phyloP scores from a whole-genome alignment of 2,329 filamentous ascomycete genomes.

The Aureobasidium musti region DNA sequence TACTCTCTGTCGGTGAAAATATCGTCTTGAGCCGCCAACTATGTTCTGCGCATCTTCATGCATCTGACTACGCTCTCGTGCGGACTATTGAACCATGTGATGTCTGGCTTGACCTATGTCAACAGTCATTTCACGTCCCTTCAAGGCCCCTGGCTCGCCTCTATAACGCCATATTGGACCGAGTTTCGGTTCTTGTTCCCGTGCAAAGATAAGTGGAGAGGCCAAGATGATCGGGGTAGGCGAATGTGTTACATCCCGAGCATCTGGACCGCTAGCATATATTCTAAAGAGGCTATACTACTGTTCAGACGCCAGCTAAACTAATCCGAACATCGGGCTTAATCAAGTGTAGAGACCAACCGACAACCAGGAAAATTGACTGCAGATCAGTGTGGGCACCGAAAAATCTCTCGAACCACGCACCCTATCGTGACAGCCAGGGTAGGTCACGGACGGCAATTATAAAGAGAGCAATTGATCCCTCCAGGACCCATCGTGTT shows the following conservation, averaged over 20 bases:
- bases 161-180: conserved; percentile 24
- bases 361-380: background rate
- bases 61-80: background rate
- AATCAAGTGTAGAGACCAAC: background rate
- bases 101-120: background rate
- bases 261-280: conserved; percentile 19
- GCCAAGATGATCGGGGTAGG: conserved; percentile 2
- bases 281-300: conserved; percentile 17
- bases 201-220: conserved; percentile 5
- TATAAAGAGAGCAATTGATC: conserved; percentile 3
- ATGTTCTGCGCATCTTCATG: background rate
- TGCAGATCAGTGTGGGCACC: conserved; percentile 8
- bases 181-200: conserved; percentile 5
- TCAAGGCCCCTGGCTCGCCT: background rate
- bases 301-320: background rate
- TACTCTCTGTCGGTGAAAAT: background rate
- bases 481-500: background rate
- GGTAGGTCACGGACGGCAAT: background rate
- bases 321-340: background rate
- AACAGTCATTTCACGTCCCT: background rate
- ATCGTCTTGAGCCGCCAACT: background rate
- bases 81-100: background rate
- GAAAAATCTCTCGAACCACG: background rate
- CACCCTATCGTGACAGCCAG: background rate
- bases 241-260: conserved; percentile 3